Percentiles rank a stretch among this genome's conserved stretches.
Conservation (phyloP, 257 asterid genomes). For the Jaltomata sinuosa region DNA sequence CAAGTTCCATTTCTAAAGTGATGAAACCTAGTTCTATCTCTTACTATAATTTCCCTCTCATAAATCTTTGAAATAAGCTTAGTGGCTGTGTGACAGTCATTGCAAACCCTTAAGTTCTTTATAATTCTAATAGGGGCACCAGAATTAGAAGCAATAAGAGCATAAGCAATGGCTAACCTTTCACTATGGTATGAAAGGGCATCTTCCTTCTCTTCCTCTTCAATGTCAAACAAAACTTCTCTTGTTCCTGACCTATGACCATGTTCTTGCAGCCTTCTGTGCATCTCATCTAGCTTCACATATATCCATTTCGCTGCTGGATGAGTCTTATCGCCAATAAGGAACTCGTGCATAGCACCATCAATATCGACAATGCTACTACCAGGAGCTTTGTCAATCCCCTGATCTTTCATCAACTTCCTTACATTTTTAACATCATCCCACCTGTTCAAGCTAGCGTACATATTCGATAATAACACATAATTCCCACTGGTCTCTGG, state of each 20-base stretch:
- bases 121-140: slow-evolving; percentile 29
- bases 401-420: slow-evolving; percentile 35
- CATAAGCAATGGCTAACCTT: slow-evolving; percentile 51
- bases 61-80: slow-evolving; percentile 35
- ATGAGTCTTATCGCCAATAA: slow-evolving; percentile 31
- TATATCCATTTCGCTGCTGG: slow-evolving; percentile 15
- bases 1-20: slow-evolving; percentile 33
- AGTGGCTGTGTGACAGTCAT: slow-evolving; percentile 36
- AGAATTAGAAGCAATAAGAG: slow-evolving; percentile 20
- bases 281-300: slow-evolving; percentile 20
- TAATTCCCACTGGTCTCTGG: slow-evolving; percentile 37
- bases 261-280: slow-evolving; percentile 9
- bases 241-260: slow-evolving; percentile 28
- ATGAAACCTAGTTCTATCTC: slow-evolving; percentile 42
- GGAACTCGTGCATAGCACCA: slow-evolving; percentile 35
- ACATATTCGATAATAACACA: slow-evolving; percentile 40
- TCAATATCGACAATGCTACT: slow-evolving; percentile 22
- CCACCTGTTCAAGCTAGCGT: slow-evolving; percentile 47
- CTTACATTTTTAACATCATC: slow-evolving; percentile 26
- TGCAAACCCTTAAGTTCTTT: slow-evolving; percentile 48
- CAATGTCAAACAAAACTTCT: slow-evolving; percentile 34
- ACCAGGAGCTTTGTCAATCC: slow-evolving; percentile 25
- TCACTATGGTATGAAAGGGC: slow-evolving; percentile 48
- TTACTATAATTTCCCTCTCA: slow-evolving; percentile 31
- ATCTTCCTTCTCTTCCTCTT: slow-evolving; percentile 45